Evolutionary conservation across 371 early-diverging fungal genomes (phyloP).

Genomic region (Mucor ambiguus): DNA sequence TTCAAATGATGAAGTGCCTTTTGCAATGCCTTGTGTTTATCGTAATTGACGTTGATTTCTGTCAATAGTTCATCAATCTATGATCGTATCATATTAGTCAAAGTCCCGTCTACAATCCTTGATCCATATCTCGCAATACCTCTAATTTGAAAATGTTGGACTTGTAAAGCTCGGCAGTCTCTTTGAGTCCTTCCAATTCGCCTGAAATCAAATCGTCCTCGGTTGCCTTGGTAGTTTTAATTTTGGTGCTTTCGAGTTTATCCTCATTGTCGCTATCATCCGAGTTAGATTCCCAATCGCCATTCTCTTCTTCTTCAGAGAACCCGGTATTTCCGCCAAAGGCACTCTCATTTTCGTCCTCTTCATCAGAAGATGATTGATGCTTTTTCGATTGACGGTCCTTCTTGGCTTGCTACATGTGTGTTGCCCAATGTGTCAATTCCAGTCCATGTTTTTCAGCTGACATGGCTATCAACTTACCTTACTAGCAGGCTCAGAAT

Average conservation of each 20-base stretch:
- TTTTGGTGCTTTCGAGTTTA: constrained; percentile 42
- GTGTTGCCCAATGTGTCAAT: too few relatives aligned
- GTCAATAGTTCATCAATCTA: constrained; percentile 83
- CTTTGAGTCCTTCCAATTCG: constrained; percentile 86
- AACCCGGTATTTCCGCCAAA: constrained; percentile 31
- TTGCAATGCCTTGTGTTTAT: constrained; percentile 72
- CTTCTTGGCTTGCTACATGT: constrained; percentile 22
- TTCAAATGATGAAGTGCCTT: constrained; percentile 72
- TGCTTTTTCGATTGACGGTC: constrained; percentile 14
- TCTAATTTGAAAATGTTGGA: constrained; percentile 93
- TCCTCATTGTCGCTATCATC: constrained; percentile 52
- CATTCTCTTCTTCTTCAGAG: constrained; percentile 41
- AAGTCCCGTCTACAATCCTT: background rate
- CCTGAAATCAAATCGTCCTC: constrained; percentile 64
- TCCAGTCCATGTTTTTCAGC: background rate
- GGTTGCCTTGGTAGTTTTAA: constrained; percentile 34
- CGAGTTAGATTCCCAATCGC: constrained; percentile 48
- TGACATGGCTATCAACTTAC: background rate
- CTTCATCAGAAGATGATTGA: constrained; percentile 12
- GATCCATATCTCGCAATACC: constrained; percentile 27
- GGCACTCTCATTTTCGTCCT: constrained; percentile 19
- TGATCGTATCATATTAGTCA: background rate
- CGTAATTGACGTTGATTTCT: constrained; percentile 70
- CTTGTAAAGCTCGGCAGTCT: constrained; percentile 83
- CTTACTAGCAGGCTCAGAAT: constrained; percentile 11